A percentile compares a stretch with the other conserved stretches of the same genome.
Conservation (phyloP, 2,329 filamentous ascomycete species). For the Exophiala xenobiotica region DNA sequence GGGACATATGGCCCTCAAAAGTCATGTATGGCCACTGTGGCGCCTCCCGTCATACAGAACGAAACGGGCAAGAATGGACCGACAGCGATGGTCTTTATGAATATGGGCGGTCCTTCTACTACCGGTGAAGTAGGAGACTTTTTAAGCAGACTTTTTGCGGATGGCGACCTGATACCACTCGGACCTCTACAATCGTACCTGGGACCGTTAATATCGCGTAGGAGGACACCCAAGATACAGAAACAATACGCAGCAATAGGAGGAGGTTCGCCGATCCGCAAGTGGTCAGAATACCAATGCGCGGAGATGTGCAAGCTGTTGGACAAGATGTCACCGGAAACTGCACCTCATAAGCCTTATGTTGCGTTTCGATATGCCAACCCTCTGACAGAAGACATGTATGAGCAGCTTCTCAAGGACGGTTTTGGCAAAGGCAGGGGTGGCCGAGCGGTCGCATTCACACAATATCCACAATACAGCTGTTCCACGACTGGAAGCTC, state of each 20-base stretch:
- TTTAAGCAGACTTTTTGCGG: constrained; percentile 85
- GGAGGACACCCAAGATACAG: constrained; percentile 92
- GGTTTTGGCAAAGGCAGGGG: constrained; percentile 87
- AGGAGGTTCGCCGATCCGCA: constrained; percentile 94
- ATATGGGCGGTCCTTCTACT: constrained; percentile 95
- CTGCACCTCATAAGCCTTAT: constrained; percentile 94
- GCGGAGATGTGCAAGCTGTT: constrained; percentile 96
- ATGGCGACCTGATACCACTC: constrained; percentile 92
- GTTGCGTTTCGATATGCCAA: constrained; percentile 95
- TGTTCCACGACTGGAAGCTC: constrained; percentile 97
- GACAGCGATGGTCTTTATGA: constrained; percentile 97
- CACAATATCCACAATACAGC: constrained; percentile 97
- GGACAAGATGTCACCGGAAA: constrained; percentile 85
- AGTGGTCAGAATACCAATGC: constrained; percentile 95
- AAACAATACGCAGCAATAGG: constrained; percentile 95
- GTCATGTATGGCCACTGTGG: constrained; percentile 56
- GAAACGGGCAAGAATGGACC: constrained; percentile 70
- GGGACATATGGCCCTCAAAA: constrained; percentile 22
- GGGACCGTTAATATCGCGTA: constrained; percentile 78
- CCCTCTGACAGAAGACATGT: constrained; percentile 92
- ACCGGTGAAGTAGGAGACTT: constrained; percentile 86
- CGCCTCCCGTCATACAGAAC: constrained; percentile 78
- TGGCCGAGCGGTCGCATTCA: constrained; percentile 94
- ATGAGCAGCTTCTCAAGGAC: constrained; percentile 75
- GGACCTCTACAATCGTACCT: constrained; percentile 88